These are phyloP conservation scores for Trichoderma brevicompactum DNA, from an alignment of 2,329 filamentous ascomycete species.

Conservation along the genomic window DNA sequence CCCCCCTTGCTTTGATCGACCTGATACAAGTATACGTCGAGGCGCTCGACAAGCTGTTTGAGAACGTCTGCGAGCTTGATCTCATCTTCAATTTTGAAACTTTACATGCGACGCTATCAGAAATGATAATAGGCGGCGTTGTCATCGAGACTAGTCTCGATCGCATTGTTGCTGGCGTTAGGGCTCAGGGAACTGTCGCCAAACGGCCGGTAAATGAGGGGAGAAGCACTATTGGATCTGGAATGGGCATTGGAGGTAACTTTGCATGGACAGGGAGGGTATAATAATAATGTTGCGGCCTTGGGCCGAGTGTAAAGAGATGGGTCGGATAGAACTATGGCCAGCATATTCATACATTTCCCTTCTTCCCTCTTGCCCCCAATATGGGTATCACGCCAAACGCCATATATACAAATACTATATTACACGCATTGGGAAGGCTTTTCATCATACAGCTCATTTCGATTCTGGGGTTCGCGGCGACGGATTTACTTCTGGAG, in stretches of 20 bases:
- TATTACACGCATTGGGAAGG: conserved; percentile 34
- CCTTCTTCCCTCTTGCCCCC: conserved; percentile 12
- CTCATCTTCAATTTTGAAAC: conserved; percentile 99
- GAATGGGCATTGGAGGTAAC: conserved; percentile 60
- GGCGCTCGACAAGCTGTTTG: conserved; percentile 89
- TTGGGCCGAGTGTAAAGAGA: conserved; percentile 16
- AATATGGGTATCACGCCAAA: conserved; percentile 37
- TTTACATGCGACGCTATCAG: conserved; percentile 83
- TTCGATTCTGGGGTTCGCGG: conserved; percentile 38
- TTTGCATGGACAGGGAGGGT: conserved; percentile 58
- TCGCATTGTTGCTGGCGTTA: conserved; percentile 84
- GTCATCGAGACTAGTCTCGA: conserved; percentile 92
- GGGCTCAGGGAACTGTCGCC: conserved; percentile 73
- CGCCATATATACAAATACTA: conserved; percentile 34
- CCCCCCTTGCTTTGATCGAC: conserved; percentile 91
- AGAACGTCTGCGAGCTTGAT: conserved; percentile 98
- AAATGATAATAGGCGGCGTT: conserved; percentile 95
- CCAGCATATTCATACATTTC: conserved; percentile 35
- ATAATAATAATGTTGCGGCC: conserved; percentile 26
- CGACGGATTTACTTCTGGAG: conserved; percentile 40
- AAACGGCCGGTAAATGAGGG: conserved; percentile 79
- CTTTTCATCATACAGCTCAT: conserved; percentile 27
- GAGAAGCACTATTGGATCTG: conserved; percentile 51
- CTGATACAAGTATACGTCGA: conserved; percentile 98
- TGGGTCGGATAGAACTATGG: conserved; percentile 33